These are phyloP conservation scores for Debaryomycetaceae sp. DNA, from an alignment of 1,139 yeast genomes.

Conservation along the genomic window DNA sequence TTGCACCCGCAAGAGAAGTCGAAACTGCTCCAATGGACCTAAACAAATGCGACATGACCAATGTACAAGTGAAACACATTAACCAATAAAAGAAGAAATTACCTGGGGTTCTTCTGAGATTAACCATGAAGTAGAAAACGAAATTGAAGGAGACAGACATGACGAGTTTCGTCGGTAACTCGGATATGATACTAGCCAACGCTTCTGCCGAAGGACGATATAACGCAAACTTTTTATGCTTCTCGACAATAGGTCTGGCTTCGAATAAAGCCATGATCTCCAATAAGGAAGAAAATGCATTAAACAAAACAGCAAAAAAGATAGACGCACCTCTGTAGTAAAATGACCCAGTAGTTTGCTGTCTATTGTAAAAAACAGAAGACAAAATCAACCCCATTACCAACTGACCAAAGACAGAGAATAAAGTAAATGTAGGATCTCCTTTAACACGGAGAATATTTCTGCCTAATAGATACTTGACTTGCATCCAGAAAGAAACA, in stretches of 20 bases:
- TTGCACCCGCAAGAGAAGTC: conserved; percentile 55
- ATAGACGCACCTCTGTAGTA: conserved; percentile 56
- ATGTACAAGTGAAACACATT: conserved; percentile 38
- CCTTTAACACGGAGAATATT: conserved; percentile 25
- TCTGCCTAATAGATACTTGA: conserved; percentile 25
- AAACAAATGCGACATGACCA: conserved; percentile 57
- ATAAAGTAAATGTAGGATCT: conserved; percentile 28
- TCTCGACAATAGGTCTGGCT: conserved; percentile 56
- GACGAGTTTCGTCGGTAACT: conserved; percentile 51
- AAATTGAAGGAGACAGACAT: conserved; percentile 45
- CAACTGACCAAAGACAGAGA: conserved; percentile 23
- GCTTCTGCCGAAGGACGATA: conserved; percentile 71
- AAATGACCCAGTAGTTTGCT: conserved; percentile 47
- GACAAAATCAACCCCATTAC: conserved; percentile 34
- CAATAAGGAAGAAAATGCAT: conserved; percentile 55
- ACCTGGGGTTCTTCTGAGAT: conserved; percentile 71
- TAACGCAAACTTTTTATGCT: conserved; percentile 61
- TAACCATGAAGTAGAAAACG: conserved; percentile 55
- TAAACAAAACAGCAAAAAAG: conserved; percentile 55
- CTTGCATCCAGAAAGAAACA: conserved; percentile 33
- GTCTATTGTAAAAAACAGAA: conserved; percentile 53
- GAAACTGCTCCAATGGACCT: conserved; percentile 58
- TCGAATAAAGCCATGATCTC: conserved; percentile 57
- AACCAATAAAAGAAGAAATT: conserved; percentile 55
- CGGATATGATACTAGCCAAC: conserved; percentile 54